phyloP scores from a whole-genome alignment of 129 eudicot genomes.

The Tagetes erecta region DNA sequence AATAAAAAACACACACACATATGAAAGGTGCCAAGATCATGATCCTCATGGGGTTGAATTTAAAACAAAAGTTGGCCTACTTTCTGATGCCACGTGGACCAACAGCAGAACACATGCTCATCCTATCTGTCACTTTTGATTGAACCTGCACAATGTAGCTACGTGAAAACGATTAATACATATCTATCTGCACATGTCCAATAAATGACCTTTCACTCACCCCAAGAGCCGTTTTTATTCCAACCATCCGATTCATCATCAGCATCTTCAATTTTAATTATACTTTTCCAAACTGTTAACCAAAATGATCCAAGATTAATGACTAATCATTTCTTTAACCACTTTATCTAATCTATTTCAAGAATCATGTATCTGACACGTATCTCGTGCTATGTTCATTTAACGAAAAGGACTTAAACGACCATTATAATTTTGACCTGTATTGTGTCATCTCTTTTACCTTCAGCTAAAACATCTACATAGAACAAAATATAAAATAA shows the following conservation, averaged over 20 bases:
- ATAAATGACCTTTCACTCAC: slow-evolving; percentile 25
- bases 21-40: slow-evolving; percentile 13
- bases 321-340: background rate
- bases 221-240: slow-evolving; percentile 37
- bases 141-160: slow-evolving; percentile 14
- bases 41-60: slow-evolving; percentile 27
- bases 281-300: background rate
- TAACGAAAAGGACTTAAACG: background rate
- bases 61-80: slow-evolving; percentile 18
- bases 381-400: slow-evolving; percentile 23
- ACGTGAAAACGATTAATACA: slow-evolving; percentile 34
- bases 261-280: background rate
- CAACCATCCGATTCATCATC: slow-evolving; percentile 32
- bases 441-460: background rate
- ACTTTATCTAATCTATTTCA: slow-evolving; percentile 1
- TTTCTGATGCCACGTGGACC: slow-evolving; percentile 38
- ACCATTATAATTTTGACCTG: background rate
- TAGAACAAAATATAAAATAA: too few relatives aligned
- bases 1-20: slow-evolving; percentile 5
- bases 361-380: slow-evolving; percentile 11
- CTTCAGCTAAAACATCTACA: background rate
- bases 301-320: slow-evolving; percentile 2
- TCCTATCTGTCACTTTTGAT: slow-evolving; percentile 26
- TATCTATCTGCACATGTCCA: slow-evolving; percentile 14
- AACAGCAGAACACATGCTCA: slow-evolving; percentile 36